These are phyloP conservation scores for Copromyces sp. DNA, from an alignment of 495 filamentous ascomycete species.

Conservation along the genomic window DNA sequence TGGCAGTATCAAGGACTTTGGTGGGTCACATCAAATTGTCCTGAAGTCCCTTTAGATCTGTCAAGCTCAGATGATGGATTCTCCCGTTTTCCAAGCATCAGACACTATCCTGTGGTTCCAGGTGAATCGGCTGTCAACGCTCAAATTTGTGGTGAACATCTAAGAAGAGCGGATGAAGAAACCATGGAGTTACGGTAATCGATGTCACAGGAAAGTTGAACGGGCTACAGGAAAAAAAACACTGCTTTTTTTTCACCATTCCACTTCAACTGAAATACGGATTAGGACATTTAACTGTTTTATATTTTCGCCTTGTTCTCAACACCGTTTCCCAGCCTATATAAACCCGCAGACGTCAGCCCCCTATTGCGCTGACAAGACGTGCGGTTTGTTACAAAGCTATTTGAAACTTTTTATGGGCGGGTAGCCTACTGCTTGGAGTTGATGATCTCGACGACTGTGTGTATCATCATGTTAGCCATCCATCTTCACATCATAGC, in stretches of 20 bases:
- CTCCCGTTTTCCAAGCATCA: background rate
- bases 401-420: background rate
- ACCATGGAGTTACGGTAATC: background rate
- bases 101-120: background rate
- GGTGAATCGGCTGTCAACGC: background rate
- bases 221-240: background rate
- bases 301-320: background rate
- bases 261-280: background rate
- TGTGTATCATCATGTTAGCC: conserved; percentile 15
- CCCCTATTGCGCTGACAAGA: background rate
- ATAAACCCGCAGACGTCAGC: background rate
- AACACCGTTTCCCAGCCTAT: background rate
- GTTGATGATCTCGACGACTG: conserved; percentile 55
- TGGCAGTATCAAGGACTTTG: background rate
- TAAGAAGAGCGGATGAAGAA: background rate
- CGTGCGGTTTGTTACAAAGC: background rate
- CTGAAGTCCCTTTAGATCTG: background rate
- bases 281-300: background rate
- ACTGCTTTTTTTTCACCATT: too few relatives aligned
- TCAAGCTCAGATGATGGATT: background rate
- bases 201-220: background rate
- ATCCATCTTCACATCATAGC: background rate
- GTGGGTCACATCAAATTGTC: background rate
- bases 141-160: background rate
- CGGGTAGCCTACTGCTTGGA: conserved; percentile 29